Conservation (phyloP, 139 green algal species). For the Micractinium sp. region DNA sequence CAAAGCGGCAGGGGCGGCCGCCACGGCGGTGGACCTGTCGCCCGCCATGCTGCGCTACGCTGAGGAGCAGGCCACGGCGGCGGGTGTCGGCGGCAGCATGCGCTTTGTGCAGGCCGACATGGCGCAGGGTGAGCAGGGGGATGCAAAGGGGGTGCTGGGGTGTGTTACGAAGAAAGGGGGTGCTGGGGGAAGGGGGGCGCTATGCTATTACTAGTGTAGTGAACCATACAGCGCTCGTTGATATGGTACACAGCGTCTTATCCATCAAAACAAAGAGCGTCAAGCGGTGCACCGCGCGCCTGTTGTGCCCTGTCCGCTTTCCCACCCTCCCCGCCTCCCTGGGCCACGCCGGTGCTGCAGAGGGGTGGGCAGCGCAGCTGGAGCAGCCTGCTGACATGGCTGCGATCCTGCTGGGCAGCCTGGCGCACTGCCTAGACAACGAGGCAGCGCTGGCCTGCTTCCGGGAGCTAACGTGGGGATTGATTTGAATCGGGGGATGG, state of each 20-base stretch:
- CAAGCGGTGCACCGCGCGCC: no score
- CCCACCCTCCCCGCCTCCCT: no score
- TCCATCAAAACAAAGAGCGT: no score
- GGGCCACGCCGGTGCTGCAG: background rate
- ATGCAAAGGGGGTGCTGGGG: background rate
- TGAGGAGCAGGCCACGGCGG: background rate
- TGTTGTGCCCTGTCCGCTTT: no score
- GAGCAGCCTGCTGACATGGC: conserved; percentile 29
- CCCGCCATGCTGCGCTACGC: conserved; percentile 41
- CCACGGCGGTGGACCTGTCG: conserved; percentile 31
- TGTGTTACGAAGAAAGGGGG: background rate
- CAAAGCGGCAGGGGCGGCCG: background rate
- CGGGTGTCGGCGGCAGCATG: conserved; percentile 24
- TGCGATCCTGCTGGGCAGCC: conserved; percentile 44
- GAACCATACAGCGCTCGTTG: no score
- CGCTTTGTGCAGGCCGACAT: conserved; percentile 44
- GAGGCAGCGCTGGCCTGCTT: conserved; percentile 39
- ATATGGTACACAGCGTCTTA: no score
- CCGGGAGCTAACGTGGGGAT: conserved; percentile 23
- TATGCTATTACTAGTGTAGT: background rate
- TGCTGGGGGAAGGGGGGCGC: background rate
- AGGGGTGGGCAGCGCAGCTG: conserved; percentile 10
- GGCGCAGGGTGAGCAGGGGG: background rate
- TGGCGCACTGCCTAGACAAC: conserved; percentile 49
- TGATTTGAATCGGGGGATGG: no score